Conservation (phyloP, 139 green algal species). For the Mychonastes homosphaera region DNA sequence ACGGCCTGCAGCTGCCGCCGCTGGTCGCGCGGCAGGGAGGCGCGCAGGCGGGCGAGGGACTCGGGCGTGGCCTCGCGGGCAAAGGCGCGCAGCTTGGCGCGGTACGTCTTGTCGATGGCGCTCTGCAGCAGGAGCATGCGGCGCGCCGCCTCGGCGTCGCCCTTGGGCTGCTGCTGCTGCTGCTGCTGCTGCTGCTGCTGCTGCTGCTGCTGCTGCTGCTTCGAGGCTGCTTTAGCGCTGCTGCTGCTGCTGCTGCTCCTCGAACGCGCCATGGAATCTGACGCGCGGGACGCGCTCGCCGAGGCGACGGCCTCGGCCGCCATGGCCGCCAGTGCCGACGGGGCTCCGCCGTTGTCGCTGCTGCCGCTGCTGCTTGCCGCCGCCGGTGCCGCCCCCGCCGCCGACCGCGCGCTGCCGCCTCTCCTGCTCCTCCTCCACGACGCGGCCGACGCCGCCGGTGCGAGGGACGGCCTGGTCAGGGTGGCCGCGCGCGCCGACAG, state of each 20-base stretch:
- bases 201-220: neutral
- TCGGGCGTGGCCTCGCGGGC: neutral
- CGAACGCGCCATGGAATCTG: neutral
- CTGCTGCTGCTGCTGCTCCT: neutral
- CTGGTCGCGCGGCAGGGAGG: neutral
- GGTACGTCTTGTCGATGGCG: constrained; percentile 3
- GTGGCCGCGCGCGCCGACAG: too few relatives aligned
- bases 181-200: neutral
- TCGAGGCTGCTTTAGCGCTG: neutral
- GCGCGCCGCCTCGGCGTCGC: neutral
- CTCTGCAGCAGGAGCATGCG: neutral
- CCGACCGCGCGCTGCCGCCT: too few relatives aligned
- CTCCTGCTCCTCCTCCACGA: too few relatives aligned
- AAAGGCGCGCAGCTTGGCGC: neutral
- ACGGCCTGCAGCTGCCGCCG: neutral
- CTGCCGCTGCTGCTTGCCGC: too few relatives aligned
- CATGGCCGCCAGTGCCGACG: too few relatives aligned
- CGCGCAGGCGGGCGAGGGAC: neutral
- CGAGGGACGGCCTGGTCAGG: too few relatives aligned
- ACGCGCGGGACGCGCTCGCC: too few relatives aligned
- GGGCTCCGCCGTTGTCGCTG: too few relatives aligned
- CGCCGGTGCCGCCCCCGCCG: too few relatives aligned
- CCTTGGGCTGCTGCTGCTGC: neutral
- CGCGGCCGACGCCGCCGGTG: too few relatives aligned
- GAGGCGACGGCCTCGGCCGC: too few relatives aligned